These are phyloP conservation scores for Drosera spatulata DNA, from an alignment of 179 eudicot species.

Conservation along the genomic window DNA sequence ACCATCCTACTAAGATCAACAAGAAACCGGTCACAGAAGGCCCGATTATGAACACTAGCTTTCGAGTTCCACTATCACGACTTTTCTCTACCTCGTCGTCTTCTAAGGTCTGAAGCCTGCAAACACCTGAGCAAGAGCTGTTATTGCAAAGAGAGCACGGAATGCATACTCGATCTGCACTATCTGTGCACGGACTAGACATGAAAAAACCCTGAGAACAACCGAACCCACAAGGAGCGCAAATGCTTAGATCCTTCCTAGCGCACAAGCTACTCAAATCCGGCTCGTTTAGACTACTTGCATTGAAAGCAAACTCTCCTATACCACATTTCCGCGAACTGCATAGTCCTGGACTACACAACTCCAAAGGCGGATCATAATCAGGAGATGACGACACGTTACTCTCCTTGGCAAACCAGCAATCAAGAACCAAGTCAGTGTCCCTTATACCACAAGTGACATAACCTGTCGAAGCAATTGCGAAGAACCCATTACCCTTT, in stretches of 20 bases:
- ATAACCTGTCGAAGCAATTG: slow-evolving; percentile 24
- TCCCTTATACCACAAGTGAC: slow-evolving; percentile 83
- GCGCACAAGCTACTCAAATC: slow-evolving; percentile 62
- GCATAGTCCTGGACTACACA: slow-evolving; percentile 86
- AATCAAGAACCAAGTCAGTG: slow-evolving; percentile 76
- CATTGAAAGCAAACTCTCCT: slow-evolving; percentile 62
- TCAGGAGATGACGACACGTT: slow-evolving; percentile 11
- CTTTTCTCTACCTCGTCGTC: slow-evolving; percentile 13
- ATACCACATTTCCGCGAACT: slow-evolving; percentile 35
- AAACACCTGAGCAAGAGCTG: slow-evolving; percentile 69
- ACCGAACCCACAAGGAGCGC: slow-evolving; percentile 68
- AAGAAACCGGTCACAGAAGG: slow-evolving; percentile 51
- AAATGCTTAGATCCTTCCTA: slow-evolving; percentile 54
- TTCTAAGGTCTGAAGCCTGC: slow-evolving; percentile 29
- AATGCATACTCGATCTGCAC: slow-evolving; percentile 71
- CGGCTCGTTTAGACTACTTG: slow-evolving; percentile 56
- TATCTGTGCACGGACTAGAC: slow-evolving; percentile 53
- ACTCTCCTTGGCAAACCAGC: slow-evolving; percentile 52
- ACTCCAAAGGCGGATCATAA: slow-evolving; percentile 78
- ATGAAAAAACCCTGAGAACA: slow-evolving; percentile 68
- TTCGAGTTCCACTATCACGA: slow-evolving; percentile 36
- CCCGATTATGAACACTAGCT: slow-evolving; percentile 53
- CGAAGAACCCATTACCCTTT: slow-evolving; percentile 53
- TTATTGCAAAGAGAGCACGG: slow-evolving; percentile 86
- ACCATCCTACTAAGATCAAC: neutral